phyloP scores from a whole-genome alignment of 306 rosid genomes.

The Cyamopsis tetragonoloba region DNA sequence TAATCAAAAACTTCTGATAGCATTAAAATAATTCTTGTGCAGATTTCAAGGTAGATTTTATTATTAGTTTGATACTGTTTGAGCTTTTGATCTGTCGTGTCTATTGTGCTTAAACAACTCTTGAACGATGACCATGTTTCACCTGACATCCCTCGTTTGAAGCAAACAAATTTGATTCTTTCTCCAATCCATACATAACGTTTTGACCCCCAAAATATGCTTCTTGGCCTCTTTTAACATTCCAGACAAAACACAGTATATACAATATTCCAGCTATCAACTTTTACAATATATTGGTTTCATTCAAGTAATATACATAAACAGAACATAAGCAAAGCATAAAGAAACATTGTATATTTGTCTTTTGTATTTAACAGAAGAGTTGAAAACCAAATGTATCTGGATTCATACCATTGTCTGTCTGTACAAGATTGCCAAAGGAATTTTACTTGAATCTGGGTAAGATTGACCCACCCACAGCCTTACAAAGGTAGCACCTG shows the following conservation, averaged over 20 bases:
- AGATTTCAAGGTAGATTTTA: too few species aligned
- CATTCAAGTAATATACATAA: neutral
- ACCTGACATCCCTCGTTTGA: too few species aligned
- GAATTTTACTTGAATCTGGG: constrained; percentile 40
- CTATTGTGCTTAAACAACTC: too few species aligned
- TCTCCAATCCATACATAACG: neutral
- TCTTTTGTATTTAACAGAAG: neutral
- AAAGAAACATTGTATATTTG: neutral
- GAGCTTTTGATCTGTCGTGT: too few species aligned
- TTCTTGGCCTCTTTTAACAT: neutral
- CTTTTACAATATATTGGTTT: constrained; percentile 7
- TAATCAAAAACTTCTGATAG: too few species aligned
- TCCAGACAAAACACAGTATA: neutral
- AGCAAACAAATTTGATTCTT: too few species aligned
- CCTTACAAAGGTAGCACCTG: constrained; percentile 57
- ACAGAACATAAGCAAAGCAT: constrained; percentile 18
- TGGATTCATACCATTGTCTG: constrained; percentile 43
- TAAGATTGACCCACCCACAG: constrained; percentile 70
- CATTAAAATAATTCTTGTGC: too few species aligned
- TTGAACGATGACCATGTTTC: too few species aligned
- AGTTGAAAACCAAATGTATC: neutral
- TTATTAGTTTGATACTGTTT: too few species aligned
- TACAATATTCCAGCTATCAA: constrained; percentile 14
- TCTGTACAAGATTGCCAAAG: constrained; percentile 64
- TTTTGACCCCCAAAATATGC: neutral